Percentiles rank a stretch among this genome's conserved stretches.
Evolutionary conservation across 1,284 basidiomycete species (phyloP).

Genomic region (Malassezia slooffiae): DNA sequence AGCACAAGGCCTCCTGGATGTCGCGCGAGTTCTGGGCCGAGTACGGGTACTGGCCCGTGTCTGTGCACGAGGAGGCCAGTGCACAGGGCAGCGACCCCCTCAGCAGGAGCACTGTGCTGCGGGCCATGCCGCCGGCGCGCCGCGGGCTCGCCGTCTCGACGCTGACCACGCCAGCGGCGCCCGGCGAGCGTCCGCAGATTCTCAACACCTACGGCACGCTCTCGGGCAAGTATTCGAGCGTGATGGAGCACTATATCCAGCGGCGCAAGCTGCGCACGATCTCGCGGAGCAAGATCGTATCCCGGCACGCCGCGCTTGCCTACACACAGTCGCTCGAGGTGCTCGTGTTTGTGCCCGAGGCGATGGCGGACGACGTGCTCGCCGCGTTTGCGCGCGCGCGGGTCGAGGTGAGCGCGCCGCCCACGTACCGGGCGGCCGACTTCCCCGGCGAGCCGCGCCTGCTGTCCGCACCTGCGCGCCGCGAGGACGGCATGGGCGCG

Average conservation of each 20-base stretch:
- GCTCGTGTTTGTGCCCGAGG: slow-evolving; percentile 4
- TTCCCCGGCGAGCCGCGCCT: slow-evolving; percentile 7
- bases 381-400: slow-evolving; percentile 3
- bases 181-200: not conserved
- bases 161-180: not conserved
- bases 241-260: slow-evolving; percentile 3
- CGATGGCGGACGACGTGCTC: not conserved
- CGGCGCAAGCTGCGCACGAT: not conserved
- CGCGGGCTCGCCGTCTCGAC: slow-evolving; percentile 8
- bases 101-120: too few relatives aligned
- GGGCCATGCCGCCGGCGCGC: too few relatives aligned
- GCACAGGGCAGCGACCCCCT: not conserved
- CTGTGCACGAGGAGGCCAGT: slow-evolving; percentile 12
- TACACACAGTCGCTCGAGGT: slow-evolving; percentile 12
- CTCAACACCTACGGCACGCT: slow-evolving; percentile 7
- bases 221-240: slow-evolving; percentile 8
- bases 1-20: slow-evolving; percentile 20
- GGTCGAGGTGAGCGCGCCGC: slow-evolving; percentile 3
- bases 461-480: slow-evolving; percentile 13
- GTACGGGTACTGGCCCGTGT: slow-evolving; percentile 30
- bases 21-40: slow-evolving; percentile 29
- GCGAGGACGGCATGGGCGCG: slow-evolving; percentile 16
- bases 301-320: not conserved
- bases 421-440: slow-evolving; percentile 3
- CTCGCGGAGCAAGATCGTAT: slow-evolving; percentile 9